Base-by-base conservation (phyloP, 164 flowering plant species). In the Warburgia ugandensis region DNA sequence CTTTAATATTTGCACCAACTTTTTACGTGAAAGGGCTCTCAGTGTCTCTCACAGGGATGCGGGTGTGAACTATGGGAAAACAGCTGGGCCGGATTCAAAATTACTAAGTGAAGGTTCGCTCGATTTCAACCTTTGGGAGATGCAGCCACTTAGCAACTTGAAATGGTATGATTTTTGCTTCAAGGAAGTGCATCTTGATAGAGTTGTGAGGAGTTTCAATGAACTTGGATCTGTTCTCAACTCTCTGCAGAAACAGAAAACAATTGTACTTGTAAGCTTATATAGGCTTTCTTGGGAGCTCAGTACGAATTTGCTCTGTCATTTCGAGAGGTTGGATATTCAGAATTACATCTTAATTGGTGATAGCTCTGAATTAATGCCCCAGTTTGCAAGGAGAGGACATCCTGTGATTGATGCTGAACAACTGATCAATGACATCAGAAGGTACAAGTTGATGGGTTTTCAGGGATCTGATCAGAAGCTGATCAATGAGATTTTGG, bases 81-180 rank as follows among this genome's bases (percentile, higher is more conserved):
- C 85, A 37, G 96, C 74, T 22, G 99, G 99, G 28, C 99, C 99
- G n/a, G 99, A 92, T 73, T 88, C 99, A 21, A 17, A 60, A 32
- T 56, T 92, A 53, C 45, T 88, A 22, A 75, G 82, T 59, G 73
- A 64, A 62, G 74, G 50, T 21, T 68, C 77, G 39, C 60, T 68
- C 32, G 77, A 80, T 64, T 67, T 69, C 55, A 60, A 75, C 51
- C 64, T 72, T 46, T 52, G 76, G 60, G 75, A 81, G 29, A 62
- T 76, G 75, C 72, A 60, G 26, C 75, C 89, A 12, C 55, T 84
- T 55, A 70, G 67, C 54, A 58, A 52, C 55, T 68, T 88, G 25
- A 82, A 80, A 67, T 92, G 96, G 99, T 87, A 77, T 61, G 99
- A 92, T 67, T 92, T 78, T 74, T 88, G 95, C 66, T 92, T 92